Evolutionary conservation across 495 filamentous ascomycete species (phyloP).

Genomic region (Aspergillus bertholletiae): DNA sequence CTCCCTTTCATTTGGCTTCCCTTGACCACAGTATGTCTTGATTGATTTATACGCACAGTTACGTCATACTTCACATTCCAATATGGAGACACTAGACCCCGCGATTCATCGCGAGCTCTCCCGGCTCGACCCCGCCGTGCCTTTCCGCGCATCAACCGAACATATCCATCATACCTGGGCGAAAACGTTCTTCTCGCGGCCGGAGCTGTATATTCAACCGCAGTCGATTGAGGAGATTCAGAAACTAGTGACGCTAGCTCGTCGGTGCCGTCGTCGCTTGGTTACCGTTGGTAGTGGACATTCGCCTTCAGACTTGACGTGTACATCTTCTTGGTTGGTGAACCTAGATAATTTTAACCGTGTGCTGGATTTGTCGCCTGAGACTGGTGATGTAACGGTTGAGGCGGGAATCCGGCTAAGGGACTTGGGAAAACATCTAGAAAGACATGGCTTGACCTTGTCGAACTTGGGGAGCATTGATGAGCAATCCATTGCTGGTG

Average conservation of each 20-base stretch:
- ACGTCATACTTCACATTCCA: background rate
- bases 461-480: slow-evolving; percentile 93
- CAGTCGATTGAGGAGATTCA: slow-evolving; percentile 74
- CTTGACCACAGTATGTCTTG: slow-evolving; percentile 1
- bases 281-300: slow-evolving; percentile 82
- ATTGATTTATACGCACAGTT: background rate
- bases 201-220: slow-evolving; percentile 87
- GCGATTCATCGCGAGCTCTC: slow-evolving; percentile 49
- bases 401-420: slow-evolving; percentile 81
- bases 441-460: slow-evolving; percentile 71
- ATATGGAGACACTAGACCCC: slow-evolving; percentile 45
- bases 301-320: slow-evolving; percentile 89
- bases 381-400: slow-evolving; percentile 64
- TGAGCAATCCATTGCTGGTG: slow-evolving; percentile 88
- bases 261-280: slow-evolving; percentile 73
- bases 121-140: slow-evolving; percentile 54
- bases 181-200: slow-evolving; percentile 79
- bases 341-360: slow-evolving; percentile 82
- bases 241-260: slow-evolving; percentile 77
- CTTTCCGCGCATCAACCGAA: slow-evolving; percentile 68
- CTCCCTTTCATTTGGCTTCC: background rate
- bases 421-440: slow-evolving; percentile 64
- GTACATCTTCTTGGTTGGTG: slow-evolving; percentile 90
- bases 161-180: slow-evolving; percentile 96
- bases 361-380: slow-evolving; percentile 63